Evolutionary conservation across 2,329 filamentous ascomycete species (phyloP).

Genomic region (Onygenales sp.): DNA sequence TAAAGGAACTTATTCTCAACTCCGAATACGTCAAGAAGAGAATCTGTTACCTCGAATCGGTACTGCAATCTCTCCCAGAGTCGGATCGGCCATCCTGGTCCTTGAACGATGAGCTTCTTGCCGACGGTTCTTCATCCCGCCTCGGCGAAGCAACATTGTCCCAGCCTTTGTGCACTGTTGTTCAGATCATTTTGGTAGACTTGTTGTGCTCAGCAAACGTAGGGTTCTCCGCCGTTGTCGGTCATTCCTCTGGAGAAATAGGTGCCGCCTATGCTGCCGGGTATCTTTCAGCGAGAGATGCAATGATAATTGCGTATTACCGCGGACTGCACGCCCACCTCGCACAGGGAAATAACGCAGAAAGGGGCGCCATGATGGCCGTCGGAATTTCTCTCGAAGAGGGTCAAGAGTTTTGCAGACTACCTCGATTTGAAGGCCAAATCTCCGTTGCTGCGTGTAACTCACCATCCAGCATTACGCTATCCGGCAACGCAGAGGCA

Average conservation of each 20-base stretch:
- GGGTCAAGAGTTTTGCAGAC: conserved; percentile 6
- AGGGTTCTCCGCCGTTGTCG: conserved; percentile 7
- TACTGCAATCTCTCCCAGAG: neutral
- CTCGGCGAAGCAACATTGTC: conserved; percentile 14
- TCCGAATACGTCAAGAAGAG: neutral
- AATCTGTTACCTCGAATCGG: neutral
- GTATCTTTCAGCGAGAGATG: conserved; percentile 22
- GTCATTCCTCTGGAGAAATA: conserved; percentile 14
- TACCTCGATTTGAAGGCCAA: conserved; percentile 10
- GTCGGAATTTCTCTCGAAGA: conserved; percentile 5
- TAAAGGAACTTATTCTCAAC: neutral
- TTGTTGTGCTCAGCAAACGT: conserved; percentile 2
- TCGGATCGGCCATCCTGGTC: conserved; percentile 3
- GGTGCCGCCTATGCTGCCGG: conserved; percentile 15
- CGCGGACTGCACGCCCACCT: conserved; percentile 12
- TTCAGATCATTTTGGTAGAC: conserved; percentile 14
- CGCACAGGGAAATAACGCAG: neutral
- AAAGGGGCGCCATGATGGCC: conserved; percentile 12
- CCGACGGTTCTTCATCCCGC: conserved; percentile 2
- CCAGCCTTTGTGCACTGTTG: conserved; percentile 15
- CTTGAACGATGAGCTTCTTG: neutral
- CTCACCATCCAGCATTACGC: conserved; percentile 25
- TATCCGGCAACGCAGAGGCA: conserved; percentile 23
- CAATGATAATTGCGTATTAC: conserved; percentile 40
- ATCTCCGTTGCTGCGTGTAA: conserved; percentile 28